A percentile compares a stretch with the other conserved stretches of the same genome.
phyloP scores from a whole-genome alignment of 2,329 filamentous ascomycete genomes.

The Coleophoma eucalyptorum region DNA sequence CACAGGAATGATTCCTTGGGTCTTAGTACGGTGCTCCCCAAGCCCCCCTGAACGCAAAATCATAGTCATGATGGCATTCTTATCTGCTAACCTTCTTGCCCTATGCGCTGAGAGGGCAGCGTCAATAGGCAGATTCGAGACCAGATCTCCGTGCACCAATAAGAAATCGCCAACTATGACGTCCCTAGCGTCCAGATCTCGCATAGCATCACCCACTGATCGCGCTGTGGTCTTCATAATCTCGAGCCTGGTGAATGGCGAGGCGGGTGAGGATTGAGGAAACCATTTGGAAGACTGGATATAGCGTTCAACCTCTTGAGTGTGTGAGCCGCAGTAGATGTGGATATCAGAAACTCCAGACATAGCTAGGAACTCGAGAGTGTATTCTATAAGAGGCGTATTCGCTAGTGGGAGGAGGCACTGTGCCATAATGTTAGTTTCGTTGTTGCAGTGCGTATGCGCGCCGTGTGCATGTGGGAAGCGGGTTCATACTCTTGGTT shows the following conservation, averaged over 20 bases:
- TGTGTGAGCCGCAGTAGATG: slow-evolving; percentile 86
- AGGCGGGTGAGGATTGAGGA: slow-evolving; percentile 59
- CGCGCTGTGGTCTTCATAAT: slow-evolving; percentile 82
- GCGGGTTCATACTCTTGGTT: slow-evolving; percentile 67
- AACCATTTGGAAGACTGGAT: slow-evolving; percentile 77
- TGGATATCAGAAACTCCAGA: slow-evolving; percentile 93
- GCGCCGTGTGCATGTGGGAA: too few species aligned
- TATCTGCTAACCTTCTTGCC: slow-evolving; percentile 75
- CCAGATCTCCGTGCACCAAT: slow-evolving; percentile 85
- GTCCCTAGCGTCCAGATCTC: slow-evolving; percentile 83
- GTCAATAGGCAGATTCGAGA: slow-evolving; percentile 87
- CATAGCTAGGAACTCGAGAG: slow-evolving; percentile 91
- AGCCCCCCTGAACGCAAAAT: slow-evolving; percentile 75
- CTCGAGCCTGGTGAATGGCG: slow-evolving; percentile 74
- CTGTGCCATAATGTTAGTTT: slow-evolving; percentile 37
- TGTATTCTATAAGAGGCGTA: slow-evolving; percentile 94
- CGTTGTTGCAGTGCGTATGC: too few species aligned
- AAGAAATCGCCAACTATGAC: slow-evolving; percentile 89
- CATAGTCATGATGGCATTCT: slow-evolving; percentile 98
- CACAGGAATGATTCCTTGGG: slow-evolving; percentile 69
- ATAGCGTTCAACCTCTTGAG: slow-evolving; percentile 82
- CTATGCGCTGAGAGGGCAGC: slow-evolving; percentile 74
- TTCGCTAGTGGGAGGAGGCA: slow-evolving; percentile 93
- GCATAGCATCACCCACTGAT: slow-evolving; percentile 90
- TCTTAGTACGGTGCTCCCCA: slow-evolving; percentile 69